Evolutionary conservation across 106 monocot genomes (phyloP).

Genomic region (Agapanthus africanus): DNA sequence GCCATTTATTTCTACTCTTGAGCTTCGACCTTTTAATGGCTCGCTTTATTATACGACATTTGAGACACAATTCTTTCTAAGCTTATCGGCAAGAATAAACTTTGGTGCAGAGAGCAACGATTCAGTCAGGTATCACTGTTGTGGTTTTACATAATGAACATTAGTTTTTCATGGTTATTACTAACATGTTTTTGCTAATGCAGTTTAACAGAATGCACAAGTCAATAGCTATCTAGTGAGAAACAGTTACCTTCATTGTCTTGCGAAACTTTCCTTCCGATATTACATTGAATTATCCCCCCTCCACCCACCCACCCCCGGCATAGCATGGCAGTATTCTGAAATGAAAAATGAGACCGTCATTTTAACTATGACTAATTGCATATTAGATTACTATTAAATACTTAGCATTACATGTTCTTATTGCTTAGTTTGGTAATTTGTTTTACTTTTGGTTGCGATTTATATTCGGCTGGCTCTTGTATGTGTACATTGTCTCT

Average conservation of each 20-base stretch:
- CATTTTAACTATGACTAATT: too few relatives aligned
- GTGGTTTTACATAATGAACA: not conserved
- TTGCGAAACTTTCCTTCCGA: not conserved
- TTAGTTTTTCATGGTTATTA: not conserved
- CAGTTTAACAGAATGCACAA: too few relatives aligned
- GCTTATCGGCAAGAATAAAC: constrained; percentile 88
- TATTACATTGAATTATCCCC: not conserved
- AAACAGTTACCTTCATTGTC: not conserved
- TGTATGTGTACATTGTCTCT: too few relatives aligned
- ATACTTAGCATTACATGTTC: too few relatives aligned
- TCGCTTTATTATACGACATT: constrained; percentile 66
- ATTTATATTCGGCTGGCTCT: too few relatives aligned
- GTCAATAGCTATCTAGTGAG: too few relatives aligned
- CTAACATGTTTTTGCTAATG: not conserved
- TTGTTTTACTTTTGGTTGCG: too few relatives aligned
- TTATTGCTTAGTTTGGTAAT: too few relatives aligned
- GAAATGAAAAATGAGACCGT: not conserved
- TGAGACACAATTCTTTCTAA: constrained; percentile 72
- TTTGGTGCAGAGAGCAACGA: constrained; percentile 90
- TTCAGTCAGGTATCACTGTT: constrained; percentile 52
- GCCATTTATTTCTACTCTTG: constrained; percentile 93
- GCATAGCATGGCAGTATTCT: not conserved
- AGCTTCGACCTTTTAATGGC: constrained; percentile 94
- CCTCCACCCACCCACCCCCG: too few relatives aligned
- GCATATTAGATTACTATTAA: too few relatives aligned